Evolutionary conservation across 148 eudicot genomes (phyloP).

Genomic region (Vaccinium vitisidaea): DNA sequence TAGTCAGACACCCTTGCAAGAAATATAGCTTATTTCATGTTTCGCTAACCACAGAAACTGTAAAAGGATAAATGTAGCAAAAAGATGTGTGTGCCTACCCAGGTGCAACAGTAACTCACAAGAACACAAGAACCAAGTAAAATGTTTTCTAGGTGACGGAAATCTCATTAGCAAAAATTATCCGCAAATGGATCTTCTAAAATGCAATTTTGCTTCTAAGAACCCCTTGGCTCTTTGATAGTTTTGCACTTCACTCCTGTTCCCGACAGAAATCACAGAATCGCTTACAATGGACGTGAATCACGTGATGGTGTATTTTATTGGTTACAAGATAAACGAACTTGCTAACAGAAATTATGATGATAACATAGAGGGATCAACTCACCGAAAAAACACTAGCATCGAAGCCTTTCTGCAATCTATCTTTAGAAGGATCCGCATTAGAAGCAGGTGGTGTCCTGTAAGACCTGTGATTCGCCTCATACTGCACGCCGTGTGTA

Average conservation of each 20-base stretch:
- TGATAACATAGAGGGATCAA: neutral
- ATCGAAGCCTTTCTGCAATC: constrained; percentile 43
- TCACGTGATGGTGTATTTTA: neutral
- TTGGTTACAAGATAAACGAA: neutral
- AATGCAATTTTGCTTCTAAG: neutral
- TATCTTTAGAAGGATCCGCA: constrained; percentile 48
- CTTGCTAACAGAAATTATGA: neutral
- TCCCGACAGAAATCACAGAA: neutral
- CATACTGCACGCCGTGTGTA: constrained; percentile 37
- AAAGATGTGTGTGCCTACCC: neutral
- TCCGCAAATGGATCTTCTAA: neutral
- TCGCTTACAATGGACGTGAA: neutral
- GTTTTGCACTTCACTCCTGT: neutral
- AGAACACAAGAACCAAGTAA: neutral
- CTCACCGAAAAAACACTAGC: constrained; percentile 49
- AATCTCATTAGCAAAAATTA: neutral
- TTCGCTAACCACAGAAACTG: neutral
- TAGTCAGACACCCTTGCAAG: neutral
- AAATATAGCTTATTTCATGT: neutral
- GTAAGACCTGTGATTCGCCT: constrained; percentile 53
- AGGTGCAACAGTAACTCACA: neutral
- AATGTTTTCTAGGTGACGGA: neutral
- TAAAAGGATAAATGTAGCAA: neutral
- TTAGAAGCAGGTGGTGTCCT: constrained; percentile 46
- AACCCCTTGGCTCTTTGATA: neutral